These are phyloP conservation scores for Colletotrichum cuscutae DNA, from an alignment of 2,329 filamentous ascomycete species.

Conservation along the genomic window DNA sequence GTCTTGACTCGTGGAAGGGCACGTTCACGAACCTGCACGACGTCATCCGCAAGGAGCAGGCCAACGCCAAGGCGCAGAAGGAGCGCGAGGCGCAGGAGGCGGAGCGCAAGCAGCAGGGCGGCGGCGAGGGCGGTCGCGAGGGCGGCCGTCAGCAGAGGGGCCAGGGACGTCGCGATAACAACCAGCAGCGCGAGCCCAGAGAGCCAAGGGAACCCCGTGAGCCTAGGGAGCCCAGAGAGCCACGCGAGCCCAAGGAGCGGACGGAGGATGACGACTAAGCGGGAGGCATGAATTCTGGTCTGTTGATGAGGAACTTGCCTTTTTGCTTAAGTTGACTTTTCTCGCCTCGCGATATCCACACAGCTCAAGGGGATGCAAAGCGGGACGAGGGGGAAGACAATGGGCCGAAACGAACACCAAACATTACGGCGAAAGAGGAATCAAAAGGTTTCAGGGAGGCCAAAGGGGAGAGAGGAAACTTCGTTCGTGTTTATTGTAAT, in stretches of 20 bases:
- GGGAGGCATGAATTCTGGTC: not conserved
- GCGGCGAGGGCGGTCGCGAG: slow-evolving; percentile 45
- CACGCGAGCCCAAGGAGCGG: slow-evolving; percentile 54
- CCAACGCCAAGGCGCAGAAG: slow-evolving; percentile 79
- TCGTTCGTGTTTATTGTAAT: slow-evolving; percentile 30
- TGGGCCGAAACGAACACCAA: no score
- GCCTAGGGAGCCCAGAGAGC: slow-evolving; percentile 40
- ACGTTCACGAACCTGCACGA: slow-evolving; percentile 82
- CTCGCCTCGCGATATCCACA: no score
- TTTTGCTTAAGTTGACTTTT: not conserved
- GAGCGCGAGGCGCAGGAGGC: slow-evolving; percentile 80
- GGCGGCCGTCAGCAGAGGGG: slow-evolving; percentile 41
- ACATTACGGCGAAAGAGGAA: not conserved
- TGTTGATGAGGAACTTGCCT: not conserved
- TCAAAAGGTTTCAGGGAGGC: not conserved
- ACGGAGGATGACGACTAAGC: slow-evolving; percentile 67
- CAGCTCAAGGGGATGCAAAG: no score
- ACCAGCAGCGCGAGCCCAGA: slow-evolving; percentile 43
- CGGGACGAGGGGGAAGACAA: no score
- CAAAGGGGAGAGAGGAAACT: not conserved
- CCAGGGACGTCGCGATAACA: slow-evolving; percentile 44
- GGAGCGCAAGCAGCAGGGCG: slow-evolving; percentile 71
- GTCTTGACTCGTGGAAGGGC: slow-evolving; percentile 90
- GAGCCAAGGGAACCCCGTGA: slow-evolving; percentile 39
- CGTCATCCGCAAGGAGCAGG: slow-evolving; percentile 83